Evolutionary conservation across 2,329 filamentous ascomycete genomes (phyloP), one percentile per base, ranked within the genome.

Genomic region (Chaetomium globosum): DNA sequence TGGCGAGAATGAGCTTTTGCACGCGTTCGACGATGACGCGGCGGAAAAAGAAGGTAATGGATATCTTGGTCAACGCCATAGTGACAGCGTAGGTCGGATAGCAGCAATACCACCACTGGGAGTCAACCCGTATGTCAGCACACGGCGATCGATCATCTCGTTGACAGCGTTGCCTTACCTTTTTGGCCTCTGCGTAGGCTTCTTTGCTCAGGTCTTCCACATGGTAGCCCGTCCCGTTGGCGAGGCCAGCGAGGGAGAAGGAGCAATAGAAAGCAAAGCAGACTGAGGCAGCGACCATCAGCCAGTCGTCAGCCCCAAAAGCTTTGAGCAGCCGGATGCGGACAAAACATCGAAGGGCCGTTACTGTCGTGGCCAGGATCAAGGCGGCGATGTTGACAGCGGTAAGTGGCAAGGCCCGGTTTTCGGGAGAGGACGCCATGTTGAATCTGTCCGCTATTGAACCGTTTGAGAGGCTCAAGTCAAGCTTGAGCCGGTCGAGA

Each of bases 31-130:
- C 72, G 7, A 78, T 76, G 58, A 81, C 76, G 53, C 79, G 79
- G 19, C 80, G 73, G 23, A 81, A 73, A 60, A 80, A 79, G 63
- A 72, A 75, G n/a, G 75, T 77, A 67, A 81, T 80, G 33, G 79
- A 81, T 19, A 80, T 71, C 65, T 81, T 81, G 60, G 75, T 76
- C 12, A 73, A 46, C 16, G 67, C 61, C 69, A 73, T 73, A 23
- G 71, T 70, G 51, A 65, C 36, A 36, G 66, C 65, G 64, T 74
- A 74, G 51, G 59, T 21, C 6, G 67, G 28, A n/a, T 70, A 72
- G 57, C 65, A 71, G 13, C 66, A 61, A 53, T 62, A 71, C 70
- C 69, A 70, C 53, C 65, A 70, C 70, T 73, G 56, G 28, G 39
- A 43, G 43, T 21, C 19, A 21, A 30, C 8, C 39, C 19, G 16